Conservation (phyloP, 768 basidiomycete genomes). For the Rhodotorula toruloides region DNA sequence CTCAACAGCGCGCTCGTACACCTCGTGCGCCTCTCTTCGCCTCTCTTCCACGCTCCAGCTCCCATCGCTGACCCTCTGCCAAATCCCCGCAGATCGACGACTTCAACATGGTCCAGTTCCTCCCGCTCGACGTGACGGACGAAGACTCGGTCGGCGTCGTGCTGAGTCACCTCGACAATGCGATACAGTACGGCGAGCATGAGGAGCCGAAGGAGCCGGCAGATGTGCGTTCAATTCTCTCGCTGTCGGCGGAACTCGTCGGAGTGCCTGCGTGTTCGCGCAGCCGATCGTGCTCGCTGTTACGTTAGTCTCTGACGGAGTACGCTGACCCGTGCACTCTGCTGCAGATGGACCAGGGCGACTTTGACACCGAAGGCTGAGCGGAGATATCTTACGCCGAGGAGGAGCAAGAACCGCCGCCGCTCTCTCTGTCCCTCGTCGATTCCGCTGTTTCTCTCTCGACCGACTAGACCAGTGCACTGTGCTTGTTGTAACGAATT, state of each 20-base stretch:
- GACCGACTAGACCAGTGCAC: background rate
- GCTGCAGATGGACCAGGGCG: slow-evolving; percentile 18
- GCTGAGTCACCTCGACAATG: slow-evolving; percentile 92
- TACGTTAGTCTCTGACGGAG: no score
- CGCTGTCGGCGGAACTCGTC: background rate
- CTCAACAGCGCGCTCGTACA: slow-evolving; percentile 93
- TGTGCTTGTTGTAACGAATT: slow-evolving; percentile 1
- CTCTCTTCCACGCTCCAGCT: background rate
- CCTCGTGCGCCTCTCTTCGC: slow-evolving; percentile 57
- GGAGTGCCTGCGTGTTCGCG: no score
- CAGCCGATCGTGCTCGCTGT: no score
- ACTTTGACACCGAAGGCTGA: background rate
- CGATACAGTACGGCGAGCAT: slow-evolving; percentile 66
- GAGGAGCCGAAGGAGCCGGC: slow-evolving; percentile 76
- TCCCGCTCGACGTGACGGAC: slow-evolving; percentile 84
- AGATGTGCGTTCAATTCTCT: slow-evolving; percentile 14
- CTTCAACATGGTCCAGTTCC: slow-evolving; percentile 92
- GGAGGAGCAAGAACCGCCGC: no score
- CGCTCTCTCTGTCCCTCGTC: no score
- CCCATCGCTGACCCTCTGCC: no score
- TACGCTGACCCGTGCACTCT: background rate
- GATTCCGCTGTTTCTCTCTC: no score
- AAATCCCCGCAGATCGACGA: slow-evolving; percentile 88
- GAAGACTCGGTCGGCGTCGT: slow-evolving; percentile 84
- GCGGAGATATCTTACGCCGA: no score